Conservation (phyloP, 306 rosid genomes). For the Pterocarpus macrocarpus region DNA sequence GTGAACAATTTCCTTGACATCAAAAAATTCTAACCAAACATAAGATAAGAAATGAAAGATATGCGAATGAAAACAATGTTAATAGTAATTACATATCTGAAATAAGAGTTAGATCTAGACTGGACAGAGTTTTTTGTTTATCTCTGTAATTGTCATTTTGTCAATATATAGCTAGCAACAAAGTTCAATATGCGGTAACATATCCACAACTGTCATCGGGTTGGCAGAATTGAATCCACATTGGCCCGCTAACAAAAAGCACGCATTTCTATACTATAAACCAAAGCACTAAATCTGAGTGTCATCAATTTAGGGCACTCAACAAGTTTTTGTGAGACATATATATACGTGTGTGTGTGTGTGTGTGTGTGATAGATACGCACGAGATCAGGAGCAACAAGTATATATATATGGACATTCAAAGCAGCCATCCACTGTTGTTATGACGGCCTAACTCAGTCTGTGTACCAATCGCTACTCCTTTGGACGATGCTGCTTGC, state of each 20-base stretch:
- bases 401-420: not conserved
- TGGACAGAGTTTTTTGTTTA: too few species aligned
- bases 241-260: not conserved
- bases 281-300: not conserved
- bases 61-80: too few species aligned
- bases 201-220: too few species aligned
- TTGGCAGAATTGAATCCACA: not conserved
- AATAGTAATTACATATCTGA: too few species aligned
- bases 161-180: too few species aligned
- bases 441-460: constrained; percentile 19
- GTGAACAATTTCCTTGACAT: too few species aligned
- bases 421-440: constrained; percentile 30
- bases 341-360: too few species aligned
- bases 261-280: not conserved
- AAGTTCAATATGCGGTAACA: too few species aligned
- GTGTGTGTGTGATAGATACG: not conserved
- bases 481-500: constrained; percentile 23
- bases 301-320: not conserved
- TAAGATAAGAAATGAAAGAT: too few species aligned
- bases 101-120: too few species aligned
- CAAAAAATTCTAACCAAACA: too few species aligned
- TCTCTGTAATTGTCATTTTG: too few species aligned
- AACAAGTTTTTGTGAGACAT: not conserved
- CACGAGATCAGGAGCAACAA: not conserved
- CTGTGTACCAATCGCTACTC: constrained; percentile 4